A percentile compares a stretch with the other conserved stretches of the same genome.
Conservation (phyloP, 75 land plant genomes). For the Pinus taeda region DNA sequence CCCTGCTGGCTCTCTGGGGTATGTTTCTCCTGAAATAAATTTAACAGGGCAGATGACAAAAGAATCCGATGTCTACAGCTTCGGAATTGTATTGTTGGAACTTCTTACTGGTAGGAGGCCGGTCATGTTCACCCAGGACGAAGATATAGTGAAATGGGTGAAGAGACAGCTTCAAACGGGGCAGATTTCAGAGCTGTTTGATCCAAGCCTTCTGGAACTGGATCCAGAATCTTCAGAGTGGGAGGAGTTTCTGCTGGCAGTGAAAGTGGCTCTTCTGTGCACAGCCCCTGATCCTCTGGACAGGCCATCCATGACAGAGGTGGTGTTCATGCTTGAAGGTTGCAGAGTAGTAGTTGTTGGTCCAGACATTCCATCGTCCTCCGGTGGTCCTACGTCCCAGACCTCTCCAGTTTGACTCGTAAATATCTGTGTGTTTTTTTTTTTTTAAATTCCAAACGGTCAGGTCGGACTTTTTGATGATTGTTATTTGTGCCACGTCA, state of each 20-base stretch:
- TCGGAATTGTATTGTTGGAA: slow-evolving; percentile 93
- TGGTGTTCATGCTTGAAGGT: slow-evolving; percentile 98
- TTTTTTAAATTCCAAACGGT: too few relatives aligned
- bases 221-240: slow-evolving; percentile 82
- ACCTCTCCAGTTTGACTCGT: slow-evolving; percentile 59
- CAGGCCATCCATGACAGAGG: slow-evolving; percentile 90
- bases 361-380: slow-evolving; percentile 86
- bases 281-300: slow-evolving; percentile 90
- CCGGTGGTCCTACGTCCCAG: slow-evolving; percentile 66
- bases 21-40: slow-evolving; percentile 75
- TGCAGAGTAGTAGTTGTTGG: slow-evolving; percentile 59
- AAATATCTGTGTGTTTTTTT: too few relatives aligned
- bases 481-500: too few relatives aligned
- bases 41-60: slow-evolving; percentile 59
- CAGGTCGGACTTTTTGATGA: too few relatives aligned
- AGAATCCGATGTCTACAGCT: slow-evolving; percentile 92
- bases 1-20: slow-evolving; percentile 54
- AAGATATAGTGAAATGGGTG: slow-evolving; percentile 99
- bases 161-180: slow-evolving; percentile 90
- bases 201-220: slow-evolving; percentile 79
- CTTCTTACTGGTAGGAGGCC: slow-evolving; percentile 85
- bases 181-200: slow-evolving; percentile 77
- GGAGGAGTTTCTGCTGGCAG: slow-evolving; percentile 95
- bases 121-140: slow-evolving; percentile 76
- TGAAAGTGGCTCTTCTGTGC: slow-evolving; percentile 93